Percentiles rank a stretch among this genome's conserved stretches.
Evolutionary conservation across 768 basidiomycete species (phyloP).

Genomic region (Cyathus striatus): DNA sequence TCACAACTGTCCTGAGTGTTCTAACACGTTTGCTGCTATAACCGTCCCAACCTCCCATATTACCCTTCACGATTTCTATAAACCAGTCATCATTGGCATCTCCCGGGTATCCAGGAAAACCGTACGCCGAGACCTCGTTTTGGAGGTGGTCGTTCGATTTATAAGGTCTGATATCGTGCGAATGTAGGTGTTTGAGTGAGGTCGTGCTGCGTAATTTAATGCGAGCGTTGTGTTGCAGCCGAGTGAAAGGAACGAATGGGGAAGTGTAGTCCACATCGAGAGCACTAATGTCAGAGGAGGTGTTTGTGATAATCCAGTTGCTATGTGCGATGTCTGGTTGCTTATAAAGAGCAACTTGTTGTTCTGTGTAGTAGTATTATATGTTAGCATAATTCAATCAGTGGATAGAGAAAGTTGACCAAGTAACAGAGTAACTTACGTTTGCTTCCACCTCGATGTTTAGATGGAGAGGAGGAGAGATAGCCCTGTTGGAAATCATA

Average conservation of each 20-base stretch:
- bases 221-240: too few species aligned
- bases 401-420: constrained; percentile 1
- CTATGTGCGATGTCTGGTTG: constrained; percentile 96
- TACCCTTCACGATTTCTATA: constrained; percentile 76
- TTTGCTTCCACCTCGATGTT: constrained; percentile 85
- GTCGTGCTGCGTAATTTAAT: constrained; percentile 77
- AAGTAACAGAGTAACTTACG: constrained; percentile 41
- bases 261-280: constrained; percentile 62
- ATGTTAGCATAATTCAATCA: too few species aligned
- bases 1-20: constrained; percentile 79
- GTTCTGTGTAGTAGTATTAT: too few species aligned
- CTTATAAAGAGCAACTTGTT: constrained; percentile 97
- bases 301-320: constrained; percentile 66
- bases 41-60: constrained; percentile 55
- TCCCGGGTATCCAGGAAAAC: constrained; percentile 77
- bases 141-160: constrained; percentile 98
- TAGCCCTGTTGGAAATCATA: constrained; percentile 99
- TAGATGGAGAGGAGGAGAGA: constrained; percentile 88
- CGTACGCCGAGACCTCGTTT: constrained; percentile 96
- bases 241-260: too few species aligned
- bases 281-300: constrained; percentile 38
- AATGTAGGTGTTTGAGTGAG: constrained; percentile 87
- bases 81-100: constrained; percentile 94
- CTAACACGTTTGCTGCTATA: constrained; percentile 67
- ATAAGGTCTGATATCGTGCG: constrained; percentile 91